Evolutionary conservation across 2,329 filamentous ascomycete species (phyloP), one percentile per base, ranked within the genome.

Genomic region (Aspergillus flavus): DNA sequence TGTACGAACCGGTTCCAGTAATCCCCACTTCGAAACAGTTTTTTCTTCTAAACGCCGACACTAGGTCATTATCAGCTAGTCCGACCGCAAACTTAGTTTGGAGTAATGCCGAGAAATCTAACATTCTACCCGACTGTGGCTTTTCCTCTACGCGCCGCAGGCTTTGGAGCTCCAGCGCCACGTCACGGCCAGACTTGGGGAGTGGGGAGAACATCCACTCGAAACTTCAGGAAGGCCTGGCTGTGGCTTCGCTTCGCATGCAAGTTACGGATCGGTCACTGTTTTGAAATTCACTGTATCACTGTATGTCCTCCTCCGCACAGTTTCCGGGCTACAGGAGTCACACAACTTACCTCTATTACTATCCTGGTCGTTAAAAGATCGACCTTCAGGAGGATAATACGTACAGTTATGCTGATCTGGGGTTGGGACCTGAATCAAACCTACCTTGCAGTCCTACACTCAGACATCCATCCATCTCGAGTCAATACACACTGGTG

Each of bases 211-310:
- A 11, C 3, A 26, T 2, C 32, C 50, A 54, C 50, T 36, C 12
- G 12, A 6, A 28, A 28, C 26, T 28, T 28, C 26, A 28, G 26
- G 6, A 19, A 41, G 7, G 19, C 19, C 36, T 41, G 6, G 39
- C 39, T 54, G 50, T 54, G 50, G 50, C 50, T 36, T 54, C 50
- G 50, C 28, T 32, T 34, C 50, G n/a, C 48, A 53, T 41, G 12
- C 10, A 12, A 32, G 32, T 32, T 32, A 32, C 32, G 10, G 32
- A 32, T 32, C 2, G 32, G 34, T 36, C 34, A 36, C 34, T 14
- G 4, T 12, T 36, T 14, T 36, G 34, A 36, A 36, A 36, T 14
- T 11, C 14, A 14, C 4, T 14, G 34, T 36, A 14, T 36, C 11
- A 6, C 12, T 14, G 34, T 36, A 36, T 6, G 12, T 14, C 34